Conservation (phyloP, 345 rosid species). For the Rubroshorea leprosula region DNA sequence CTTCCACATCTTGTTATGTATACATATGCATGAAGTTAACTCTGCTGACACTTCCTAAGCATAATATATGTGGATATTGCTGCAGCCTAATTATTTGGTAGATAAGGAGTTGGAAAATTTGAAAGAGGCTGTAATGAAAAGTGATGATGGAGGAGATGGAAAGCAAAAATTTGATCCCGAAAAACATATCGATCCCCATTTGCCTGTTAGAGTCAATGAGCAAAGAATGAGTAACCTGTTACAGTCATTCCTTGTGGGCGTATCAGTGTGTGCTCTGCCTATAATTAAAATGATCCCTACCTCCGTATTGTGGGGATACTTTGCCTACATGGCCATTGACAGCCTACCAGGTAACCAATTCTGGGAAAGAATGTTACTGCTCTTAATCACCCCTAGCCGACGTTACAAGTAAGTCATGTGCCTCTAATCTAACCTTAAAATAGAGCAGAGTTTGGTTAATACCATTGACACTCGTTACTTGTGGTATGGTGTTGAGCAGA, state of each 20-base stretch:
- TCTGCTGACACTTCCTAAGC: too few species aligned
- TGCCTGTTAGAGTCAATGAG: constrained; percentile 81
- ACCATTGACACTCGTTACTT: too few species aligned
- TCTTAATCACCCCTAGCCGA: constrained; percentile 65
- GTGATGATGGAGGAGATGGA: constrained; percentile 39
- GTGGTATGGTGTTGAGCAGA: too few species aligned
- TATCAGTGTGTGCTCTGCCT: constrained; percentile 50
- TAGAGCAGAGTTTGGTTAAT: constrained; percentile 3
- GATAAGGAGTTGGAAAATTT: constrained; percentile 57
- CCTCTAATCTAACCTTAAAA: too few species aligned
- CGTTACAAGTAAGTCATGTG: constrained; percentile 74
- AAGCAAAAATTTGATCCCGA: constrained; percentile 66
- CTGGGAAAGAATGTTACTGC: constrained; percentile 74
- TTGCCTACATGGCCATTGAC: constrained; percentile 87
- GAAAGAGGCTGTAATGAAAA: constrained; percentile 72
- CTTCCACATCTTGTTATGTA: too few species aligned
- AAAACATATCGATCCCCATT: constrained; percentile 53
- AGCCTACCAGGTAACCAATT: constrained; percentile 87
- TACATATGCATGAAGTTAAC: too few species aligned
- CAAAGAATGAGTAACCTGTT: constrained; percentile 72
- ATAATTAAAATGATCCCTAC: constrained; percentile 61
- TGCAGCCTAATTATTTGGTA: constrained; percentile 49
- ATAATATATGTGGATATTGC: neutral
- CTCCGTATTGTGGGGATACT: constrained; percentile 86
- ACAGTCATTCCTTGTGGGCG: constrained; percentile 69